These are phyloP conservation scores for Citrus australasica DNA, from an alignment of 345 rosid species.

Conservation along the genomic window DNA sequence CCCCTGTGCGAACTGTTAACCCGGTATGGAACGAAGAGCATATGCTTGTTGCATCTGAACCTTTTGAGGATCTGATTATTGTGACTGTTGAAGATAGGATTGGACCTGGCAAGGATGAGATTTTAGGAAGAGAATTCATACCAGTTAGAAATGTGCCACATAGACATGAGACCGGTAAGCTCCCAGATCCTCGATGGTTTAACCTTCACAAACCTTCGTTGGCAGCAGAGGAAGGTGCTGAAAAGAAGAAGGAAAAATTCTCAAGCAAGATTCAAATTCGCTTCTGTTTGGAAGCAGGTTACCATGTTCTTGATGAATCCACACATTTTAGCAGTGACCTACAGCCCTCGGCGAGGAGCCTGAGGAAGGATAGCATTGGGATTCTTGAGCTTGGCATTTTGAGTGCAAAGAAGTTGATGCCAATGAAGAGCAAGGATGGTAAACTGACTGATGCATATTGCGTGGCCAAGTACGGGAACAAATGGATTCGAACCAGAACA, in stretches of 20 bases:
- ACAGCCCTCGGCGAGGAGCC: conserved; percentile 79
- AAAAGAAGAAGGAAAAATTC: conserved; percentile 80
- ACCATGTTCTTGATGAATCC: conserved; percentile 95
- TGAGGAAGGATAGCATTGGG: conserved; percentile 73
- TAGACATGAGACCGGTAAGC: conserved; percentile 49
- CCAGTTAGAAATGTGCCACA: conserved; percentile 45
- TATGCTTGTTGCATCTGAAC: conserved; percentile 92
- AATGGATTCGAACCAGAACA: conserved; percentile 95
- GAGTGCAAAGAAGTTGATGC: conserved; percentile 72
- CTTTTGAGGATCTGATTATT: conserved; percentile 72
- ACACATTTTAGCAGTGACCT: conserved; percentile 93
- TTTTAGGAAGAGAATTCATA: conserved; percentile 52
- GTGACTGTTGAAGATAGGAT: conserved; percentile 71
- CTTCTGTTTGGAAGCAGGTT: conserved; percentile 77
- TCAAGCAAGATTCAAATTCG: conserved; percentile 72
- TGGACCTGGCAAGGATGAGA: conserved; percentile 73
- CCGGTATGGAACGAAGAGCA: conserved; percentile 84
- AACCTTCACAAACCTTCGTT: conserved; percentile 53
- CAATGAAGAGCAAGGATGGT: conserved; percentile 88
- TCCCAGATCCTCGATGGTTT: conserved; percentile 72
- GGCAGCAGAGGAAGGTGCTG: conserved; percentile 47
- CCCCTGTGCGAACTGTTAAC: conserved; percentile 45
- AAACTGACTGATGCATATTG: conserved; percentile 83
- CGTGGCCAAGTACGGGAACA: conserved; percentile 94
- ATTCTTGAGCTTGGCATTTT: conserved; percentile 85